phyloP scores from a whole-genome alignment of 495 filamentous ascomycete species.

The Daldinia caldariorum region DNA sequence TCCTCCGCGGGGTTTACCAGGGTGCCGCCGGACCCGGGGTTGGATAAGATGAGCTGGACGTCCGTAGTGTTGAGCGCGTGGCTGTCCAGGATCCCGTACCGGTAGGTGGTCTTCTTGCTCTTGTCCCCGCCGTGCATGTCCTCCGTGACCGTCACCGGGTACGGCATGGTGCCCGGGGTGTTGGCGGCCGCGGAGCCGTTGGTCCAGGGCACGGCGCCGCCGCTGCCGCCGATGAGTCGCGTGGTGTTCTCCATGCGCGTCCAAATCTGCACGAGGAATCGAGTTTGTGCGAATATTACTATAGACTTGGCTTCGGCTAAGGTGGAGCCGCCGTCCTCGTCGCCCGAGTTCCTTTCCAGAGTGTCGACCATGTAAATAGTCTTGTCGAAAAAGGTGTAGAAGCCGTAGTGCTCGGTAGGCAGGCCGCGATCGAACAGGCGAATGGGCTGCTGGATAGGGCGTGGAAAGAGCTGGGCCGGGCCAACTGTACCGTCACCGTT shows the following conservation, averaged over 20 bases:
- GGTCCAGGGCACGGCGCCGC: conserved; percentile 22
- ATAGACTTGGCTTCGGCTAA: conserved; percentile 68
- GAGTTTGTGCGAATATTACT: conserved; percentile 84
- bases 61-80: conserved; percentile 61
- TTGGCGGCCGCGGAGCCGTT: conserved; percentile 45
- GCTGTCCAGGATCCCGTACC: conserved; percentile 68
- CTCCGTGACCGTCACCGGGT: conserved; percentile 80
- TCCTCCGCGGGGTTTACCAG: conserved; percentile 53
- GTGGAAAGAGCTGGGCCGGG: conserved; percentile 72
- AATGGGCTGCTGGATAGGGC: conserved; percentile 78
- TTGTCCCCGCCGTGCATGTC: conserved; percentile 81
- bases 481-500: conserved; percentile 75
- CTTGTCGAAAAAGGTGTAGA: conserved; percentile 91
- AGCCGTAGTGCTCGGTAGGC: conserved; percentile 87
- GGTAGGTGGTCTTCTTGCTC: conserved; percentile 73
- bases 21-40: conserved; percentile 67
- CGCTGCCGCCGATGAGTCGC: conserved; percentile 51
- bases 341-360: conserved; percentile 57
- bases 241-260: conserved; percentile 65
- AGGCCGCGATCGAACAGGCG: conserved; percentile 85
- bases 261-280: conserved; percentile 93
- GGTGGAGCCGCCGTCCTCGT: conserved; percentile 71
- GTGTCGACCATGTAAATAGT: conserved; percentile 75
- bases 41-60: conserved; percentile 66
- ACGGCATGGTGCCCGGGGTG: conserved; percentile 80